Base-by-base conservation (phyloP, 2,329 filamentous ascomycete genomes). In the Stagonosporopsis vannaccii region DNA sequence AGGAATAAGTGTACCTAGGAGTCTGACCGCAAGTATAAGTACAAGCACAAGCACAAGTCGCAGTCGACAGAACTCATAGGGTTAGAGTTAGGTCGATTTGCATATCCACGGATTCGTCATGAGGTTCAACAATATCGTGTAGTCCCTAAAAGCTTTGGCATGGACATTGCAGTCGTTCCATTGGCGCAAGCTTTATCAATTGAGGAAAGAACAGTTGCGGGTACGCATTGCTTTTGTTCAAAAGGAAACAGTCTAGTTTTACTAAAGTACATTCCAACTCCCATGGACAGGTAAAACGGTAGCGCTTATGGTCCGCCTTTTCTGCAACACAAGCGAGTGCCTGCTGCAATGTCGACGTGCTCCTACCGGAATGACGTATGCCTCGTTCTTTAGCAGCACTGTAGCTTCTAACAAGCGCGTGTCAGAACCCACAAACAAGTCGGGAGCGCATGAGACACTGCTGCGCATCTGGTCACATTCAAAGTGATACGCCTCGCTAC, bases 341-440 rank as follows among this genome's bases (percentile, higher is more conserved):
- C 11, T 37, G 28, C 15, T 57, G 48, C 30, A 28, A 35, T 50
- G 52, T 56, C 20, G 22, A 30, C 4, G 35, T 36, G 37, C 44
- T 25, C 36, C 28, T 58, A 51, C 43, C 44, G 36, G 45, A 44
- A 62, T 63, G 61, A 63, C 61, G 61, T 63, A 63, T 26, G 41
- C 41, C 41, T 55, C 23, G 33, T 33, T 55, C 33, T 23, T 19
- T 56, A 46, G 46, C 46, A 56, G 40, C 52, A 13, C 20, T 56
- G 35, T 45, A 45, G 52, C 44, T 56, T 41, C 33, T 20, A 28
- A 12, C 40, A 50, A 56, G 46, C 52, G 52, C 36, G 51, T 55
- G 40, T 56, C 52, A 41, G 41, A 46, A n/a, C 20, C 44, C 30
- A 48, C 44, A 32, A 8, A 15, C 19, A 40, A 49, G 32, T 25